Conservation (phyloP, 1,284 basidiomycete genomes). For the Golubevia pallescens region DNA sequence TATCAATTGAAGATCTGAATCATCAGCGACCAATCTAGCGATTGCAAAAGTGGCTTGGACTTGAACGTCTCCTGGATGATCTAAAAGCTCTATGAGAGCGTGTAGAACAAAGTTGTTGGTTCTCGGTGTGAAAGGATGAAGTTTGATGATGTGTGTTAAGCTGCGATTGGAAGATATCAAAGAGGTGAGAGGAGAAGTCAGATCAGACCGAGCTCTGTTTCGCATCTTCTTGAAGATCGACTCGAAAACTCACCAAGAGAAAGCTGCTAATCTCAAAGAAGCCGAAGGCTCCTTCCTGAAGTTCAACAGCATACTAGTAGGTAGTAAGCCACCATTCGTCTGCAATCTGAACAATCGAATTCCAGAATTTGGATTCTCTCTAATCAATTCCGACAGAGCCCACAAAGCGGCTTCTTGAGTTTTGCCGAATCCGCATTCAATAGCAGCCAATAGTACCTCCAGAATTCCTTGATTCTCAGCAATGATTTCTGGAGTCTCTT, state of each 20-base stretch:
- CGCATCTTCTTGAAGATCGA: too few relatives aligned
- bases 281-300: conserved; percentile 28
- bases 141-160: conserved; percentile 47
- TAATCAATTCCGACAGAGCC: conserved; percentile 36
- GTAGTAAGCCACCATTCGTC: conserved; percentile 31
- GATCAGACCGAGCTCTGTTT: too few relatives aligned
- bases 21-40: conserved; percentile 38
- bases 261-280: conserved; percentile 46
- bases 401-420: conserved; percentile 47
- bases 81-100: conserved; percentile 47
- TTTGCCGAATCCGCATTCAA: conserved; percentile 39
- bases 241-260: conserved; percentile 18
- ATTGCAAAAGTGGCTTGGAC: conserved; percentile 46
- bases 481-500: too few relatives aligned
- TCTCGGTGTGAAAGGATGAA: conserved; percentile 35
- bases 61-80: conserved; percentile 22
- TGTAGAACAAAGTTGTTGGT: conserved; percentile 45
- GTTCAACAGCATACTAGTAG: conserved; percentile 39
- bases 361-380: conserved; percentile 24
- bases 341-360: conserved; percentile 15
- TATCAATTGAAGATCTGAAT: conserved; percentile 31
- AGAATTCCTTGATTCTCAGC: conserved; percentile 9
- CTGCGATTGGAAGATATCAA: background rate
- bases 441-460: conserved; percentile 27
- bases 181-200: too few relatives aligned